A percentile compares a stretch with the other conserved stretches of the same genome.
Evolutionary conservation across 192 early-diverging fungal species (phyloP).

Genomic region (Gaertneriomyces semiglobifer): DNA sequence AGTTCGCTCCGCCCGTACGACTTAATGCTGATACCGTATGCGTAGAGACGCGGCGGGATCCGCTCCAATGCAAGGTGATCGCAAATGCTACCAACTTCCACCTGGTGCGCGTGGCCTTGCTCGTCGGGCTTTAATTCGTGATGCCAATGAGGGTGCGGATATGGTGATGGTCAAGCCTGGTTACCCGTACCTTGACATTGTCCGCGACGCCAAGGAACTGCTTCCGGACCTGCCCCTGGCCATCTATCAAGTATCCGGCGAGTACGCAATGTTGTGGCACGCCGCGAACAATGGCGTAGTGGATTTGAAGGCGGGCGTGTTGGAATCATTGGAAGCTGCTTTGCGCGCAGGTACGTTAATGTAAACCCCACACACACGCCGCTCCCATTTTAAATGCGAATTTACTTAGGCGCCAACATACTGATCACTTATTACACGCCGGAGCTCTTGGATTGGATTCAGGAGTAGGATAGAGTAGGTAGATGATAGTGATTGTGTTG

Average conservation of each 20-base stretch:
- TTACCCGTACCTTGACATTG: constrained; percentile 89
- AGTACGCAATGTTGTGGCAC: constrained; percentile 70
- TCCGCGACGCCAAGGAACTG: constrained; percentile 65
- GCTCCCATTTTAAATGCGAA: background rate
- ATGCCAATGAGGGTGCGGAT: constrained; percentile 92
- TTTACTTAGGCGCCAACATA: constrained; percentile 66
- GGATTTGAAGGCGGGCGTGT: constrained; percentile 75
- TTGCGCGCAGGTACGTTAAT: constrained; percentile 64
- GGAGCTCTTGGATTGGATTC: constrained; percentile 85
- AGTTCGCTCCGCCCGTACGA: background rate
- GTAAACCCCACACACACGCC: background rate
- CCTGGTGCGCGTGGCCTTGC: constrained; percentile 84
- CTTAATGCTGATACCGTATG: background rate
- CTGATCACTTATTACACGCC: constrained; percentile 98
- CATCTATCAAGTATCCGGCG: constrained; percentile 86
- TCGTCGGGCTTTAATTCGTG: constrained; percentile 77
- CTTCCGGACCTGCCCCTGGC: constrained; percentile 84
- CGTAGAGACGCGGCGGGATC: constrained; percentile 83
- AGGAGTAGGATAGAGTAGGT: constrained; percentile 8
- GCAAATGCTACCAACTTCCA: constrained; percentile 94
- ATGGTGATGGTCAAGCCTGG: constrained; percentile 98
- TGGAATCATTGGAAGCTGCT: constrained; percentile 79
- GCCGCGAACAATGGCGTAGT: constrained; percentile 80
- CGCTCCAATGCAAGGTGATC: constrained; percentile 86
- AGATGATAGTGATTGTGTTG: too few relatives aligned